Base-by-base conservation (phyloP, 179 eudicot genomes). In the Drosera spatulata region DNA sequence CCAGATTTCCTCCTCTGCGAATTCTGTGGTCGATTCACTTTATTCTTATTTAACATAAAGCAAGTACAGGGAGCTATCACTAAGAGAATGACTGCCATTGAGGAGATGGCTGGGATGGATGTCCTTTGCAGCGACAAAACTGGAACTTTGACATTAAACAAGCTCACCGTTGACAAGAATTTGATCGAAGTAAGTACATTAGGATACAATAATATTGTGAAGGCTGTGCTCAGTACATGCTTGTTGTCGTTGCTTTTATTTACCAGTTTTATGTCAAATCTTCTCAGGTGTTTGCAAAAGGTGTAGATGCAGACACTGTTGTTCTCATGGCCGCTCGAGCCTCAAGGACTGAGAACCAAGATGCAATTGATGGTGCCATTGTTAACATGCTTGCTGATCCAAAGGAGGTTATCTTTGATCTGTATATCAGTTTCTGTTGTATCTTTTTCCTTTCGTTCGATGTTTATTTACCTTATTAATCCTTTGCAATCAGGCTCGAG, bases 21-120 rank as follows among this genome's bases (percentile, higher is more conserved):
- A 9, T 11, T 7, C 44, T 6, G 8, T 8, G 8, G 6, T 13
- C 47, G 37, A 45, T 40, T 61, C 5, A 22, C 3, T 60, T 41
- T 40, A 48, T 55, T 44, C 12, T 14, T 63, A 43, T 41, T 5
- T 2, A 15, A 43, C 52, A 47, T 2, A 1, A n/a, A 37, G 11
- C 66, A 6, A 55, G 13, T 60, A 10, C 51, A 86, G 91, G 95
- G 91, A 63, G 95, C 95, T 11, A 87, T 87, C 54, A 87, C 91
- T 22, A 87, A 87, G 67, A 74, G 95, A 66, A 87, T 87, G 95
- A 87, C 91, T 52, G 95, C 91, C 44, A 87, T 87, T 22, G 95
- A 87, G 65, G 95, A 87, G 64, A 84, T 87, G 95, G 95, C 95
- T 0, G 95, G 95, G 58, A 87, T 87, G 95, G 95, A 87, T 60